Percentiles rank a stretch among this genome's conserved stretches.
Evolutionary conservation across 495 filamentous ascomycete species (phyloP).

Genomic region (Poronia punctata): DNA sequence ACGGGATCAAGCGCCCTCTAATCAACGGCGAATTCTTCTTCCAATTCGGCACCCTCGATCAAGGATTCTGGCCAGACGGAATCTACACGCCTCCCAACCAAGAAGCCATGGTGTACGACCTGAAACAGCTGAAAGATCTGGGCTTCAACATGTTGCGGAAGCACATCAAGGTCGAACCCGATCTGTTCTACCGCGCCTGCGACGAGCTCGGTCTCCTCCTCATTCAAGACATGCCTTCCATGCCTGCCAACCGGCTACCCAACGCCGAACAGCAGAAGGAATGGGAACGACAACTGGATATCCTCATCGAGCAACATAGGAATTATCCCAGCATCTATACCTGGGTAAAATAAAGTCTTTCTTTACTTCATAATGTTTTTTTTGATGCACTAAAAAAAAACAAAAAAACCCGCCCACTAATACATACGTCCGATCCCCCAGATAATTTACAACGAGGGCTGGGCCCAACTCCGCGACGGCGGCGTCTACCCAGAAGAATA

Average conservation of each 20-base stretch:
- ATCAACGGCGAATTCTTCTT: slow-evolving; percentile 60
- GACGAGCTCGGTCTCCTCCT: slow-evolving; percentile 57
- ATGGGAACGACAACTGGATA: slow-evolving; percentile 54
- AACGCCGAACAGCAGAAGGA: slow-evolving; percentile 48
- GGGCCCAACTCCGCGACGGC: slow-evolving; percentile 50
- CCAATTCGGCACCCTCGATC: slow-evolving; percentile 60
- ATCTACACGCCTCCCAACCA: slow-evolving; percentile 52
- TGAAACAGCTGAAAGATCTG: slow-evolving; percentile 51
- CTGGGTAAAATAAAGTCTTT: too few species aligned
- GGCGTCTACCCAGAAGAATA: slow-evolving; percentile 46
- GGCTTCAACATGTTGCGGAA: slow-evolving; percentile 65
- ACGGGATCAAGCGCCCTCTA: slow-evolving; percentile 54
- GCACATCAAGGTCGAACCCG: slow-evolving; percentile 64
- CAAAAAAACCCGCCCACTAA: too few species aligned
- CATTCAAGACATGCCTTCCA: slow-evolving; percentile 63
- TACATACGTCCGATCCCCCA: too few species aligned
- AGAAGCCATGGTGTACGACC: slow-evolving; percentile 60
- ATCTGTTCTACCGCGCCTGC: slow-evolving; percentile 60
- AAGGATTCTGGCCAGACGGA: slow-evolving; percentile 66
- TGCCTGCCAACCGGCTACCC: slow-evolving; percentile 35
- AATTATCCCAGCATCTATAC: slow-evolving; percentile 54
- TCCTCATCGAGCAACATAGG: slow-evolving; percentile 55
- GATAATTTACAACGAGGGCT: slow-evolving; percentile 67
- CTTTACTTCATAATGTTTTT: too few species aligned
- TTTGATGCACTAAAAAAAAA: too few species aligned